Base-by-base conservation (phyloP, 73 alveolate species). In the Paramecium biaurelia region DNA sequence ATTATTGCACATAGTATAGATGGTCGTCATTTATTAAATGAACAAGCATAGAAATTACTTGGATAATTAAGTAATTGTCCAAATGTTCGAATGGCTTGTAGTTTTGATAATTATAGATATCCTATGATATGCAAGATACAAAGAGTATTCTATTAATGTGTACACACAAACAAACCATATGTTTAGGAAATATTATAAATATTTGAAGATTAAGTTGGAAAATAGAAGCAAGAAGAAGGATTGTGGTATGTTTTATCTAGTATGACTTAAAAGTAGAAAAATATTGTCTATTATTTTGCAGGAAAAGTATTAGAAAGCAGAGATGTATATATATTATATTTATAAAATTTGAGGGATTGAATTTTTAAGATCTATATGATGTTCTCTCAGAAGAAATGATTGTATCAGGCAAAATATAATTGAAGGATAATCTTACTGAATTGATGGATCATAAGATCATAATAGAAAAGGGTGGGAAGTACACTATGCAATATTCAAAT, bases 101-200 rank as follows among this genome's bases (percentile, higher is more conserved):
- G 76, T 47, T 79, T 79, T 24, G 90, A 79, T 42, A 79, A 79
- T 47, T 79, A 79, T 79, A 45, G 90, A 1, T 43, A 79, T 47
- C 26, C 45, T 12, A 37, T 74, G 34, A 41, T 74, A 24, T 41
- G 76, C 7, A 79, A 79, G 14, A 41, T 79, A 2, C n/a, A 79
- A 21, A 79, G 56, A 20, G 42, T 56, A 20, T 26, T 79, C 21
- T 79, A 5, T 11, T 20, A 20, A 5, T 42, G 72, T 45, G 43
- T 21, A 1, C 68, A 79, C 14, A 79, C 90, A 0, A 28, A 42
- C 24, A 15, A 21, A 79, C 90, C 90, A 0, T 79, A 79, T 79
- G n/a, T 23, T 10, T 10, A 43, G 26, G 90, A 79, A 21, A 42
- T 79, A 42, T 26, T 30, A 45, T 79, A 43, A 45, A 30, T 41